Evolutionary conservation across 768 basidiomycete genomes (phyloP).

Genomic region (Epithele typhae): DNA sequence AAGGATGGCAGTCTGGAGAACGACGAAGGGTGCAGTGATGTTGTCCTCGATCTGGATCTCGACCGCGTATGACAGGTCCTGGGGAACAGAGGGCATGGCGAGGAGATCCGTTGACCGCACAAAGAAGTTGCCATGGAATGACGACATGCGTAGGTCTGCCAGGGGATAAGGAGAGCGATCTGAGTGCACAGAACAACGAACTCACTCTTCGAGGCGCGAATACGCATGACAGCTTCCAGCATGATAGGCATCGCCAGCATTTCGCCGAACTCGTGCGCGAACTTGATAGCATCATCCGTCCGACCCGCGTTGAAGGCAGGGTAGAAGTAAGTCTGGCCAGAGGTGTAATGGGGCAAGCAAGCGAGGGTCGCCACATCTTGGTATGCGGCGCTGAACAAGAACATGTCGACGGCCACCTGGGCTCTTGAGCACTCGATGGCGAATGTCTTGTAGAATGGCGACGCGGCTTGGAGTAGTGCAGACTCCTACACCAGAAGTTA

Average conservation of each 20-base stretch:
- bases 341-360: slow-evolving; percentile 93
- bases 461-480: slow-evolving; percentile 85
- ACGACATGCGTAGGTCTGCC: slow-evolving; percentile 86
- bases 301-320: slow-evolving; percentile 95
- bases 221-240: slow-evolving; percentile 96
- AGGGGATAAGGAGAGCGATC: slow-evolving; percentile 1
- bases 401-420: slow-evolving; percentile 99
- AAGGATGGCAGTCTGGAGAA: slow-evolving; percentile 90
- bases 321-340: slow-evolving; percentile 97
- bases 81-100: slow-evolving; percentile 94
- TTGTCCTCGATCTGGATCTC: slow-evolving; percentile 96
- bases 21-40: slow-evolving; percentile 85
- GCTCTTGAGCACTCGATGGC: slow-evolving; percentile 97
- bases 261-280: slow-evolving; percentile 95
- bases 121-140: slow-evolving; percentile 99
- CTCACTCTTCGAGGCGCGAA: slow-evolving; percentile 91
- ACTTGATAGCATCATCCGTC: slow-evolving; percentile 95
- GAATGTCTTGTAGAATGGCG: slow-evolving; percentile 96
- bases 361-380: slow-evolving; percentile 94
- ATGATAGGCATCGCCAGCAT: slow-evolving; percentile 92
- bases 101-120: slow-evolving; percentile 95
- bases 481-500: slow-evolving; percentile 61
- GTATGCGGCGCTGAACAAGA: slow-evolving; percentile 90
- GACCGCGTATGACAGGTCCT: slow-evolving; percentile 93
- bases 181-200: not conserved